These are phyloP conservation scores for Beauveria asiatica DNA, from an alignment of 2,329 filamentous ascomycete species.

Conservation along the genomic window DNA sequence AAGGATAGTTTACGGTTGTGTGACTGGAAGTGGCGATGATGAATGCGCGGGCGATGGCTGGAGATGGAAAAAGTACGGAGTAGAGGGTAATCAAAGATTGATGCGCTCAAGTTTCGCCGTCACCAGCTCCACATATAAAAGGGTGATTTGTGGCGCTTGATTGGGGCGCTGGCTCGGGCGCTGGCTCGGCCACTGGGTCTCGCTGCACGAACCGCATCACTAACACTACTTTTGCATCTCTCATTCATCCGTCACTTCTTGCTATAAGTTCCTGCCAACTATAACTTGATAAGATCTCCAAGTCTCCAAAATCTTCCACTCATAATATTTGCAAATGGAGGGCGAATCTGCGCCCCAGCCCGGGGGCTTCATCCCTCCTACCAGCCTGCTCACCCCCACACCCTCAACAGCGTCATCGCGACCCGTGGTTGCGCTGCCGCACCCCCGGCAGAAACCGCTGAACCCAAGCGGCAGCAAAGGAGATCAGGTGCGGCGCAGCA, in stretches of 20 bases:
- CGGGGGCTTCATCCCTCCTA: slow-evolving; percentile 44
- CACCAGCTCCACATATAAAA: slow-evolving; percentile 9
- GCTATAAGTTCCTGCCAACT: neutral
- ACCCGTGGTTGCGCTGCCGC: slow-evolving; percentile 38
- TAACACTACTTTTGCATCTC: neutral
- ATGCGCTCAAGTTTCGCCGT: slow-evolving; percentile 1
- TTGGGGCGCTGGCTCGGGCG: neutral
- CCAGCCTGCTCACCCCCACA: slow-evolving; percentile 44
- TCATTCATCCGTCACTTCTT: neutral
- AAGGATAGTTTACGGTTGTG: neutral
- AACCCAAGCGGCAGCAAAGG: slow-evolving; percentile 51
- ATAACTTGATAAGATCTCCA: neutral
- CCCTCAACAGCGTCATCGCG: slow-evolving; percentile 39
- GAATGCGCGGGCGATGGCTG: neutral
- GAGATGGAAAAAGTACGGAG: neutral
- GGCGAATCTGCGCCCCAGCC: slow-evolving; percentile 19
- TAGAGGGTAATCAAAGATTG: neutral
- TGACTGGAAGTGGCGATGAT: slow-evolving; percentile 3
- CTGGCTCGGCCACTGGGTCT: neutral
- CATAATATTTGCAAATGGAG: slow-evolving; percentile 16
- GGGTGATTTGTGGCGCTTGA: slow-evolving; percentile 3
- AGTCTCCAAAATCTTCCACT: no score
- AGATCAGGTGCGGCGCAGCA: slow-evolving; percentile 49
- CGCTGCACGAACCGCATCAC: neutral
- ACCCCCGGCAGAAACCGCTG: slow-evolving; percentile 44